Conservation (phyloP, 2,329 filamentous ascomycete genomes). For the Dothiorella sarmentorum region DNA sequence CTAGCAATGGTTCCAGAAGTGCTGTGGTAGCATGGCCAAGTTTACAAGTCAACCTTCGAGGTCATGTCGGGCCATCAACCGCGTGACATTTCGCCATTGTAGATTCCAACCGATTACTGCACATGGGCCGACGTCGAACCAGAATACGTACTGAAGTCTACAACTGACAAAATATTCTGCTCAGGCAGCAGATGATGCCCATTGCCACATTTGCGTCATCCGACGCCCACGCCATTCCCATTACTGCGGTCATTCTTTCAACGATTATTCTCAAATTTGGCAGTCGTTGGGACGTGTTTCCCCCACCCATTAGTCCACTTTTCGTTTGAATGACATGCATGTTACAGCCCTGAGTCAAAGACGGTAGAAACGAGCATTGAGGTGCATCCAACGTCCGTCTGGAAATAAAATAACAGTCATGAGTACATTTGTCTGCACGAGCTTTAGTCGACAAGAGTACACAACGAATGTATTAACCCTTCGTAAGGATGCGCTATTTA, state of each 20-base stretch:
- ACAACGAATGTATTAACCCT: too few relatives aligned
- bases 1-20: background rate
- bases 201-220: background rate
- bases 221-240: background rate
- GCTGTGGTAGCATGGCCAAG: background rate
- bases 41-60: background rate
- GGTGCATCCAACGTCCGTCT: too few relatives aligned
- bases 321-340: too few relatives aligned
- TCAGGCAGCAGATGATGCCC: background rate
- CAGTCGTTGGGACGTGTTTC: too few relatives aligned
- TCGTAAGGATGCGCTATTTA: background rate
- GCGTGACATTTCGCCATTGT: background rate
- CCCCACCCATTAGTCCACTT: too few relatives aligned
- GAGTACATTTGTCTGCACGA: too few relatives aligned
- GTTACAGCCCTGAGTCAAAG: too few relatives aligned
- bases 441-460: too few relatives aligned
- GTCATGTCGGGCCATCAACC: background rate
- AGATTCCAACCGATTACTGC: background rate
- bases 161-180: background rate
- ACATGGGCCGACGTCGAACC: background rate
- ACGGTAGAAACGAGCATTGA: too few relatives aligned
- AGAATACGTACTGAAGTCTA: background rate
- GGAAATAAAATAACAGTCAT: too few relatives aligned
- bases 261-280: too few relatives aligned
- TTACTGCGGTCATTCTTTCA: too few relatives aligned